Percentiles rank a stretch among this genome's conserved stretches.
Evolutionary conservation across 106 monocot genomes (phyloP).

Genomic region (Vanilla planifolia): DNA sequence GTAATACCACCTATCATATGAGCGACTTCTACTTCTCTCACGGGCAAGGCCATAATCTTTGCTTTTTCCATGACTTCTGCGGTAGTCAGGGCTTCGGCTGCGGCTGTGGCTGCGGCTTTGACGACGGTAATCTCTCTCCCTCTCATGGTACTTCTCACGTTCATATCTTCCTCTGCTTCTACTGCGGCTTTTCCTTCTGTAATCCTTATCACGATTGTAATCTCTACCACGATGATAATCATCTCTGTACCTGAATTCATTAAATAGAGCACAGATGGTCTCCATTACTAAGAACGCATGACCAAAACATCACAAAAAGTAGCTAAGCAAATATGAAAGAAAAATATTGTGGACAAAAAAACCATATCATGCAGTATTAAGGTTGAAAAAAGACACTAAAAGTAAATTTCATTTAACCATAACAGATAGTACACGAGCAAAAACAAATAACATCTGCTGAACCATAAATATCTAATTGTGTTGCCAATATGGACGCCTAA

Average conservation of each 20-base stretch:
- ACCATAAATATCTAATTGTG: no score
- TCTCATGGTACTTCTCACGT: slow-evolving; percentile 31
- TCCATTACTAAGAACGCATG: no score
- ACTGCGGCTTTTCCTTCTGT: slow-evolving; percentile 50
- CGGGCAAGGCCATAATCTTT: slow-evolving; percentile 24
- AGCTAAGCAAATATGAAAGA: no score
- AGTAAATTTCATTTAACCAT: no score
- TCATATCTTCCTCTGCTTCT: slow-evolving; percentile 45
- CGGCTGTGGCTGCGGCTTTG: slow-evolving; percentile 51
- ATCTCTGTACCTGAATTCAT: slow-evolving; percentile 29
- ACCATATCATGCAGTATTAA: no score
- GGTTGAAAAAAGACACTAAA: no score
- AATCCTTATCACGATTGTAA: background rate
- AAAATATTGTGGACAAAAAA: no score
- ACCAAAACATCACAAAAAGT: background rate
- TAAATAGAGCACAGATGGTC: no score
- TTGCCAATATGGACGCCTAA: no score
- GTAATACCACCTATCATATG: slow-evolving; percentile 32
- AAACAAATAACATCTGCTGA: no score
- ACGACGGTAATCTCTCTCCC: slow-evolving; percentile 41
- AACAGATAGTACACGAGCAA: no score
- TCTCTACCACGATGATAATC: slow-evolving; percentile 16
- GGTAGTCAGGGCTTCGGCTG: slow-evolving; percentile 56
- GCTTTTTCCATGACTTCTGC: slow-evolving; percentile 28
- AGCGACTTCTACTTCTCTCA: slow-evolving; percentile 45